Percentiles rank a stretch among this genome's conserved stretches.
Conservation (phyloP, 2,329 filamentous ascomycete genomes). For the Aspergillus chevalieri region DNA sequence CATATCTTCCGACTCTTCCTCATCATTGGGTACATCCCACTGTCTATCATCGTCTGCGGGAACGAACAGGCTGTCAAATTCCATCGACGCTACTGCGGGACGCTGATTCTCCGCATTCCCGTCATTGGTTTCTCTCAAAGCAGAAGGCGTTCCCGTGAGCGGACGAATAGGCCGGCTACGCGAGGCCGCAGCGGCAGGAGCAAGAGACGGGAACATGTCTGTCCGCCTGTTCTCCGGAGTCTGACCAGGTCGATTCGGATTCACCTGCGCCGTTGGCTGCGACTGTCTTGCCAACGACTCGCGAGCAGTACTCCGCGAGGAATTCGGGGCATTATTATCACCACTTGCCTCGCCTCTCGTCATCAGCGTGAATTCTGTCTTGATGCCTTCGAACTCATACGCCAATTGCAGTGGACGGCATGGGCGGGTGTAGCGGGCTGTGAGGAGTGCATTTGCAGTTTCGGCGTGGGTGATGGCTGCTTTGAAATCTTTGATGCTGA, state of each 20-base stretch:
- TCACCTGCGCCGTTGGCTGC: conserved; percentile 24
- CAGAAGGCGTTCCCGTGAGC: conserved; percentile 23
- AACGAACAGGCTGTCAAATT: conserved; percentile 56
- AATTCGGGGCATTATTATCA: conserved; percentile 32
- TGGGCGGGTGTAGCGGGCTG: conserved; percentile 54
- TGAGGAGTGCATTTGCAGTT: conserved; percentile 49
- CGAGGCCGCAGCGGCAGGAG: conserved; percentile 3
- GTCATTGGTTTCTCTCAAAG: conserved; percentile 12
- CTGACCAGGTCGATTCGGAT: conserved; percentile 11
- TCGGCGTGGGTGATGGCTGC: conserved; percentile 59
- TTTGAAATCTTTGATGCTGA: conserved; percentile 61
- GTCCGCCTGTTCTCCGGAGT: conserved; percentile 3
- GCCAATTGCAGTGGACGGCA: conserved; percentile 56
- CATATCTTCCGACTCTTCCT: conserved; percentile 53
- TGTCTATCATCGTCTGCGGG: conserved; percentile 53
- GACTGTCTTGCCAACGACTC: conserved; percentile 37
- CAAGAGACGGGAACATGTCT: conserved; percentile 23
- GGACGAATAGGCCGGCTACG: conserved; percentile 27
- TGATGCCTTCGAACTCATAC: conserved; percentile 51
- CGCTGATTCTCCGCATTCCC: conserved; percentile 19
- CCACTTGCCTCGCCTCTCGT: conserved; percentile 51
- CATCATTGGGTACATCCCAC: conserved; percentile 55
- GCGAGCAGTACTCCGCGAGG: conserved; percentile 34
- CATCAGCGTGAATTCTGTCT: conserved; percentile 60
- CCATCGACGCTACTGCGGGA: conserved; percentile 34